These are phyloP conservation scores for Geotrichum phurueaensis DNA, from an alignment of 1,139 yeast species.

Conservation along the genomic window DNA sequence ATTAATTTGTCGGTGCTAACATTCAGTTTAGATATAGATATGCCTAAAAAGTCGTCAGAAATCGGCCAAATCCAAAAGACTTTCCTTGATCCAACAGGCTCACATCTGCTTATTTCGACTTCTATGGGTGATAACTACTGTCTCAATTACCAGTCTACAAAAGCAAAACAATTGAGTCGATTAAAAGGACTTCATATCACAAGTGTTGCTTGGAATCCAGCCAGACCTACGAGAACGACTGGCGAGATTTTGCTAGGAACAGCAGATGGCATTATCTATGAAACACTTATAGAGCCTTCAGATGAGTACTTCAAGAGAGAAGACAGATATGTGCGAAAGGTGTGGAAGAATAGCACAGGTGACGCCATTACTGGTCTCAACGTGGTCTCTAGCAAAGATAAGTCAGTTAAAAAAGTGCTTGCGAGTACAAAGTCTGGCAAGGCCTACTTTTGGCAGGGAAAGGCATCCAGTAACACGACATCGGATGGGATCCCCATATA, in stretches of 20 bases:
- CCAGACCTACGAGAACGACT: constrained; percentile 37
- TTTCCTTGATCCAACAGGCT: constrained; percentile 46
- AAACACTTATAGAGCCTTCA: constrained; percentile 42
- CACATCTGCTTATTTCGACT: constrained; percentile 46
- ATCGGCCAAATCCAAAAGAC: constrained; percentile 36
- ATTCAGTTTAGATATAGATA: constrained; percentile 28
- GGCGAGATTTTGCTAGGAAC: constrained; percentile 50
- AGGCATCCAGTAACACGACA: constrained; percentile 23
- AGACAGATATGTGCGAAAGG: constrained; percentile 39
- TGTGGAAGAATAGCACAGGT: constrained; percentile 35
- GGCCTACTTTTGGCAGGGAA: constrained; percentile 40
- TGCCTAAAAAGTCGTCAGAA: constrained; percentile 30
- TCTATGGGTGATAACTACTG: constrained; percentile 43
- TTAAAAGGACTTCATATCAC: constrained; percentile 41
- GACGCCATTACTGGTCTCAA: constrained; percentile 37
- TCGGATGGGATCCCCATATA: constrained; percentile 30
- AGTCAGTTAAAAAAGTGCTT: constrained; percentile 29
- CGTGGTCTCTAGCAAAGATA: constrained; percentile 23
- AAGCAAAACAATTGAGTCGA: constrained; percentile 39
- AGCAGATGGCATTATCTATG: constrained; percentile 42
- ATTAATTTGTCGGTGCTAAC: neutral
- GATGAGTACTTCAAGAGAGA: constrained; percentile 42
- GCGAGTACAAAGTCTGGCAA: constrained; percentile 37
- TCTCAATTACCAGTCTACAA: constrained; percentile 37
- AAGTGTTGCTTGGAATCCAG: constrained; percentile 42